These are phyloP conservation scores for Dichotomopilus funicola DNA, from an alignment of 2,329 filamentous ascomycete species.

Conservation along the genomic window DNA sequence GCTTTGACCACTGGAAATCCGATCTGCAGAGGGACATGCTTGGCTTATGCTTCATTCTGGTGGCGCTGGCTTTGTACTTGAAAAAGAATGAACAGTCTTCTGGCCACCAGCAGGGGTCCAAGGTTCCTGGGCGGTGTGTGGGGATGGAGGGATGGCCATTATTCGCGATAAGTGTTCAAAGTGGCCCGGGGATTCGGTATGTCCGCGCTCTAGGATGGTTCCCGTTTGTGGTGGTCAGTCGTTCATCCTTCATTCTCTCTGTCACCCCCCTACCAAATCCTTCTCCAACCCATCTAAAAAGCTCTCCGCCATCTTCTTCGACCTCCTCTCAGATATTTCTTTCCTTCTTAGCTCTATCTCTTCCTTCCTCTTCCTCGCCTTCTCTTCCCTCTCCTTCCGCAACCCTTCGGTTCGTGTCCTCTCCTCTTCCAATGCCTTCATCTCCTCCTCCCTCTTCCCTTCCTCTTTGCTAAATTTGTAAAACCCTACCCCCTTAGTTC, in stretches of 20 bases:
- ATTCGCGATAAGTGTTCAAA: no score
- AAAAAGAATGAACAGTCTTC: no score
- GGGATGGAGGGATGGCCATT: no score
- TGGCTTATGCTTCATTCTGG: no score
- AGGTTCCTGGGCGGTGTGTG: no score
- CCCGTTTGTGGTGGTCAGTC: no score
- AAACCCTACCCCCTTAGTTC: slow-evolving; percentile 85
- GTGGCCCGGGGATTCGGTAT: no score
- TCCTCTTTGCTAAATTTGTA: slow-evolving; percentile 81
- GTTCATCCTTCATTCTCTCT: neutral
- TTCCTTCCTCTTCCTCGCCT: slow-evolving; percentile 50
- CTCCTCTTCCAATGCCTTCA: slow-evolving; percentile 64
- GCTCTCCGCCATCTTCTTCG: slow-evolving; percentile 62
- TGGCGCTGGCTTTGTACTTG: no score
- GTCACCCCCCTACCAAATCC: slow-evolving; percentile 9
- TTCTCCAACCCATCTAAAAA: slow-evolving; percentile 57
- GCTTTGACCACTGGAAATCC: no score
- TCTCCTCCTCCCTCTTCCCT: slow-evolving; percentile 59
- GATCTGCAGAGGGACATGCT: no score
- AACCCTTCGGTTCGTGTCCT: slow-evolving; percentile 61
- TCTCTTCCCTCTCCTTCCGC: slow-evolving; percentile 48
- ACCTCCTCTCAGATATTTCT: slow-evolving; percentile 54
- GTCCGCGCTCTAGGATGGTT: no score
- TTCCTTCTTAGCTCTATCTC: slow-evolving; percentile 59
- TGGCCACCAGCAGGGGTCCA: no score